Percentiles rank a stretch among this genome's conserved stretches.
Conservation (phyloP, 208 protist genomes). For the Trypanosoma cruzi region DNA sequence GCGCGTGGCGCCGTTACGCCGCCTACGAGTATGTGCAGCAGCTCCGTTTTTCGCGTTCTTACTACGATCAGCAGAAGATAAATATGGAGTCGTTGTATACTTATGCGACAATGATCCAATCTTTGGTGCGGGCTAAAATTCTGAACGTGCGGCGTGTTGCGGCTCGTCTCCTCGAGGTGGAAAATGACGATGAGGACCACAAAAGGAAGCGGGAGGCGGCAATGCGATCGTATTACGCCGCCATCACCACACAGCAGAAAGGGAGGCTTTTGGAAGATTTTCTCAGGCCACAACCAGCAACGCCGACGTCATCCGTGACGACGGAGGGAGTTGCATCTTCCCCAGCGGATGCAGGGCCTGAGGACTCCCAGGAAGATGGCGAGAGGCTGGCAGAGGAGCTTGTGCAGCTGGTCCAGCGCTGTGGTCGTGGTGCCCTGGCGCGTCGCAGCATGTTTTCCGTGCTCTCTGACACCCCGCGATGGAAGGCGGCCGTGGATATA, state of each 20-base stretch:
- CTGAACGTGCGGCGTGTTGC: constrained; percentile 24
- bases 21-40: constrained; percentile 36
- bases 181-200: constrained; percentile 4
- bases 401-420: constrained; percentile 20
- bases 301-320: not conserved
- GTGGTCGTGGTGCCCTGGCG: constrained; percentile 7
- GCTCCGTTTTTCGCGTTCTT: constrained; percentile 34
- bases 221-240: not conserved
- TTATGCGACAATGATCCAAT: constrained; percentile 63
- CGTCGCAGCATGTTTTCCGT: not conserved
- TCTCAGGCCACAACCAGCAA: not conserved
- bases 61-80: constrained; percentile 36
- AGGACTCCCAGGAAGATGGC: not conserved
- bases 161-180: constrained; percentile 14
- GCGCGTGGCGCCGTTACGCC: constrained; percentile 42
- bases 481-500: constrained; percentile 38
- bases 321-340: not conserved
- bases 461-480: not conserved
- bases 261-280: not conserved
- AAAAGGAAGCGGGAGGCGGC: constrained; percentile 11
- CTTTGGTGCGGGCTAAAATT: constrained; percentile 33
- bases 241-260: constrained; percentile 9
- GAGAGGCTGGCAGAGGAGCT: not conserved
- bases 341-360: not conserved
- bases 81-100: constrained; percentile 44